These are phyloP conservation scores for Staphylotrichum tortipilum DNA, from an alignment of 495 filamentous ascomycete genomes.

Conservation along the genomic window DNA sequence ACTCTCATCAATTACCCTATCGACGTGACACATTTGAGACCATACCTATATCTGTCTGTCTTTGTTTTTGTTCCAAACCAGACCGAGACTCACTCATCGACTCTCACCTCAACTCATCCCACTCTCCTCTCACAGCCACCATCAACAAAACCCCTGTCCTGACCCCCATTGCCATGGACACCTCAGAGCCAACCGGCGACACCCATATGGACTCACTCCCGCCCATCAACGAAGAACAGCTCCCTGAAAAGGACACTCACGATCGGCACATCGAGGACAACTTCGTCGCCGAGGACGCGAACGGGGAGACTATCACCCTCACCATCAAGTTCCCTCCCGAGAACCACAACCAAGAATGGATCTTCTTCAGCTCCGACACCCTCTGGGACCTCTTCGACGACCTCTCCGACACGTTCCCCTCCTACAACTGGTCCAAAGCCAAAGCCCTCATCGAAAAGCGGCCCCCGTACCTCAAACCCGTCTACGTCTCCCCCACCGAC, in stretches of 20 bases:
- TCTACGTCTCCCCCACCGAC: constrained; percentile 27
- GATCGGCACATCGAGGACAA: too few relatives aligned
- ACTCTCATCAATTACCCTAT: too few relatives aligned
- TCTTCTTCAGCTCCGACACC: constrained; percentile 8
- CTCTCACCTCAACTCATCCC: background rate
- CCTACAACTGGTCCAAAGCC: constrained; percentile 25
- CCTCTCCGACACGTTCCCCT: constrained; percentile 12
- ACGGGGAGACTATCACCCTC: constrained; percentile 11
- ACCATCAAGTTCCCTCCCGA: constrained; percentile 26
- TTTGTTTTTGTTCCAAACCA: too few relatives aligned
- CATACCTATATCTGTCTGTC: too few relatives aligned
- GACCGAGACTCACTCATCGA: too few relatives aligned
- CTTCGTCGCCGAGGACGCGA: too few relatives aligned
- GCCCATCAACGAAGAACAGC: background rate
- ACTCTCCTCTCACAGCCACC: too few relatives aligned
- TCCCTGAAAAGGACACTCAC: too few relatives aligned
- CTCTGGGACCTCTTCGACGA: constrained; percentile 15
- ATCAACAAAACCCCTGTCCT: background rate
- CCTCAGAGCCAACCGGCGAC: background rate
- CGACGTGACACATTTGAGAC: too few relatives aligned
- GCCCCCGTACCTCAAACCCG: constrained; percentile 4
- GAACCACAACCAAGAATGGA: constrained; percentile 14
- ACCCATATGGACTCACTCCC: background rate
- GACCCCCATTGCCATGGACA: constrained; percentile 1
- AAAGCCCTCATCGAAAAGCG: constrained; percentile 24